Base-by-base conservation (phyloP, 371 early-diverging fungal species). In the Mortierella sp. region DNA sequence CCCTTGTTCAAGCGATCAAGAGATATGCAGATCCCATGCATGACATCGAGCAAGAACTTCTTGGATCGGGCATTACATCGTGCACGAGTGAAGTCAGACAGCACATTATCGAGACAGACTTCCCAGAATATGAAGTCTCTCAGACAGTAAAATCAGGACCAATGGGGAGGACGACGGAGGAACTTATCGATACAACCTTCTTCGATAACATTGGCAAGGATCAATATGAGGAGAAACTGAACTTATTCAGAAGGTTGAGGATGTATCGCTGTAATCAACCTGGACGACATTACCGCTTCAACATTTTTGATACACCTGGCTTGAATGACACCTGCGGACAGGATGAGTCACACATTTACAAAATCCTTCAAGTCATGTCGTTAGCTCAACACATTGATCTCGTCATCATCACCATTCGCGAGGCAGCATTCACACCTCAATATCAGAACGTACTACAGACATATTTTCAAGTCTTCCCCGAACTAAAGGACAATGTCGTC, bases 231-330 rank as follows among this genome's bases (percentile, higher is more conserved):
- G 55, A 55, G 20, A 55, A 30, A 55, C 30, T 55, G 10, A 55
- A 55, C 55, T 18, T 55, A 14, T 55, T 55, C 18, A 24, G 55
- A 9, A 8, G 9, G 40, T 9, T 16, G 24, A n/a, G 16, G 37
- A 18, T 26, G 26, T 43, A 35, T 40, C 45, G 66, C 32, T 18
- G 43, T 39, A 58, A 49, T 20, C 28, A 24, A 40, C 40, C 51
- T 64, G 20, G 51, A 30, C 28, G 49, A 20, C 39, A 20, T 9
- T 26, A 12, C 43, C 22, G 28, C 45, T 43, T 66, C 35, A 63
- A 58, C 8, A 47, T 70, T 18, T 57, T 70, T 30, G 70, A 70
- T 32, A 70, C 70, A 11, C 70, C 70, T 11, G 70, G 70, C 55
- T 55, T 55, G 55, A 55, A 55, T 14, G 55, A 55, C 26, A 55